Conservation (phyloP, 345 rosid species). For the Schrenkiella parvula region DNA sequence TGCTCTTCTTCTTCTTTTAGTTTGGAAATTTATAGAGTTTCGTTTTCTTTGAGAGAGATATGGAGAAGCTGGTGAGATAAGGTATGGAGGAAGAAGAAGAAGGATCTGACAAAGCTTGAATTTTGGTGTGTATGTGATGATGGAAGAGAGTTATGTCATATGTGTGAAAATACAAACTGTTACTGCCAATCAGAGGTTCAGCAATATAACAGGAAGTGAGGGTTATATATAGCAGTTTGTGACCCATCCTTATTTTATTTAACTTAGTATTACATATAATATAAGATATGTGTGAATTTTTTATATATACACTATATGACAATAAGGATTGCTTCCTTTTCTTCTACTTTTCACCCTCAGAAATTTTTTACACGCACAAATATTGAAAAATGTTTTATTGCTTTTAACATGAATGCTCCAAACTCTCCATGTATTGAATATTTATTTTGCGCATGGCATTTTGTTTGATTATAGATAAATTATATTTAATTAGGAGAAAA, state of each 20-base stretch:
- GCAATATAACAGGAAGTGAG: constrained; percentile 26
- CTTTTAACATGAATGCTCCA: constrained; percentile 3
- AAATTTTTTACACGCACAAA: neutral
- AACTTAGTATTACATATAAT: constrained; percentile 25
- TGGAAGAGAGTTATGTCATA: constrained; percentile 24
- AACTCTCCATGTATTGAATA: neutral
- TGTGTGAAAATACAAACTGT: constrained; percentile 20
- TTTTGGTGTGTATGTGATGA: neutral
- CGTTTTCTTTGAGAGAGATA: constrained; percentile 2
- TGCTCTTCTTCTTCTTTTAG: neutral
- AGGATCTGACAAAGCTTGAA: constrained; percentile 29
- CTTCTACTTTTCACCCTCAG: neutral
- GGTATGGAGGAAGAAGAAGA: constrained; percentile 31
- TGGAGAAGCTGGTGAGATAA: constrained; percentile 29
- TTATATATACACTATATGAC: neutral
- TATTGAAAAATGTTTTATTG: neutral
- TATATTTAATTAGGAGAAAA: no score
- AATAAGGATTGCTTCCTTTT: neutral
- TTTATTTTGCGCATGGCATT: neutral
- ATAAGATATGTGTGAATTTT: neutral
- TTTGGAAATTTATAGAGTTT: neutral
- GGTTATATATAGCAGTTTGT: constrained; percentile 44
- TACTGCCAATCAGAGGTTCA: constrained; percentile 30
- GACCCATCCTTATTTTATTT: constrained; percentile 23
- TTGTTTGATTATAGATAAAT: neutral